Conservation (phyloP, 192 early-diverging fungal genomes). For the Spinellus fusiger region DNA sequence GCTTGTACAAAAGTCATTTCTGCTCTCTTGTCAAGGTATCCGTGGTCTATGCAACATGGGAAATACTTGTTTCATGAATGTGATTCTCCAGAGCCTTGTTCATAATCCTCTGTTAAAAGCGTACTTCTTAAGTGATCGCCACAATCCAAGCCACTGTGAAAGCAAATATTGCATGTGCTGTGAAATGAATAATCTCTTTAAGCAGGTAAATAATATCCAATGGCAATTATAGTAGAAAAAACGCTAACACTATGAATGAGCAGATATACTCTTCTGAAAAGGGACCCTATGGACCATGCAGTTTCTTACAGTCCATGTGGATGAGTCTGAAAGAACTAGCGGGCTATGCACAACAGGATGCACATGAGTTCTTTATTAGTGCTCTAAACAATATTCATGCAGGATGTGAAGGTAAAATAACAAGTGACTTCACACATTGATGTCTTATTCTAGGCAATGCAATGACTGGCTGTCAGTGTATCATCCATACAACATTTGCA, state of each 20-base stretch:
- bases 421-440: too few species aligned
- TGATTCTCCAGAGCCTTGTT: constrained; percentile 83
- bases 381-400: constrained; percentile 82
- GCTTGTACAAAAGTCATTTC: constrained; percentile 41
- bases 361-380: constrained; percentile 95
- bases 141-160: constrained; percentile 62
- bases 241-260: constrained; percentile 7
- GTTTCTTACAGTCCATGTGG: constrained; percentile 89
- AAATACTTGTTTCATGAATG: constrained; percentile 94
- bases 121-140: constrained; percentile 90
- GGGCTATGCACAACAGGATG: constrained; percentile 92
- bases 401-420: constrained; percentile 48
- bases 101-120: constrained; percentile 88
- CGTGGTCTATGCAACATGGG: constrained; percentile 93
- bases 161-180: constrained; percentile 83
- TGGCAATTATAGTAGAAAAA: not conserved
- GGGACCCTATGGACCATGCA: constrained; percentile 74
- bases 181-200: constrained; percentile 81
- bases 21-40: constrained; percentile 48
- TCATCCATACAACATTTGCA: constrained; percentile 86
- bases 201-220: constrained; percentile 44
- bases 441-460: constrained; percentile 10
- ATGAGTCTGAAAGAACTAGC: constrained; percentile 79
- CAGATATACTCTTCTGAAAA: constrained; percentile 62
- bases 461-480: constrained; percentile 63